Evolutionary conservation across 2,329 filamentous ascomycete species (phyloP), one percentile per base, ranked within the genome.

Genomic region (Magnaporthiopsis incrustans): DNA sequence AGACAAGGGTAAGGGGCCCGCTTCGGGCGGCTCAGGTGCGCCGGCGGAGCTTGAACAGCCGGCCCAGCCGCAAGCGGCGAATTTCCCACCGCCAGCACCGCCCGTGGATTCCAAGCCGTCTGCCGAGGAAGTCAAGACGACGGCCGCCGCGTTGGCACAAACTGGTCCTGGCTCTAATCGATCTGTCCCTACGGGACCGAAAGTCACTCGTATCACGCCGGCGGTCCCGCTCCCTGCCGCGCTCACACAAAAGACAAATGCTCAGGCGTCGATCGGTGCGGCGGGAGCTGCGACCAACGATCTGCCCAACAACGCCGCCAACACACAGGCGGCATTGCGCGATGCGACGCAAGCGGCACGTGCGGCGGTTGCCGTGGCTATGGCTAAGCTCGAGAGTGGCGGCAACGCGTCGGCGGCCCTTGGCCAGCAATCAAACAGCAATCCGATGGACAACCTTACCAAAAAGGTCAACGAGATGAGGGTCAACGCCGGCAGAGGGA

Each of bases 381-480:
- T 92, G 88, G 88, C 89, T 1, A 89, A 90, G 71, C 81, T 93
- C 4, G 75, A 79, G 62, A 69, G 72, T 38, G 76, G 76, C 6
- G 75, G 75, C 35, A 70, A 71, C 15, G 68, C 69, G 27, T 22
- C 44, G n/a, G 44, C 44, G 2, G 70, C 68, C n/a, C 71, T 67
- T 8, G 56, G 26, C 67, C 70, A 65, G 61, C 74, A 75, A 56
- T 69, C 73, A 26, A 79, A 77, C 44, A 77, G 76, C 35, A 83
- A 78, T 25, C 77, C 80, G 2, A 81, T 91, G 71, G 89, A 92
- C 68, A 91, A 91, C 68, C 73, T 93, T 65, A 86, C 88, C 1
- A 88, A 85, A 72, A 89, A 89, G 73, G 88, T 93, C 44, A 87
- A 89, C 65, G 89, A 92, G 71, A 91, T 93, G 89, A 83, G 89